Evolutionary conservation across 225 moss, liverwort and hornwort species (phyloP).

Genomic region (Physcomitrium patens): DNA sequence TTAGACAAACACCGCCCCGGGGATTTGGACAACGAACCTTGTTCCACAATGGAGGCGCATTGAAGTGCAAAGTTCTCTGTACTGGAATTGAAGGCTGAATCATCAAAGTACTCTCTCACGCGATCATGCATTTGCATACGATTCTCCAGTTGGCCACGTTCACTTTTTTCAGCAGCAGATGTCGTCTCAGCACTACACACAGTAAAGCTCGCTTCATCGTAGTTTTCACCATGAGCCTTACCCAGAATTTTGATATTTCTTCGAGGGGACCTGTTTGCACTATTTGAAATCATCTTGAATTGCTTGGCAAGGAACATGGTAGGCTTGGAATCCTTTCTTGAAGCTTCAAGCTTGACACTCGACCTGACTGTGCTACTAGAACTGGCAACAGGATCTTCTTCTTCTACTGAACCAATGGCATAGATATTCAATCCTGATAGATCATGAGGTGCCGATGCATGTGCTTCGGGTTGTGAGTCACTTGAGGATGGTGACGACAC

Average conservation of each 20-base stretch:
- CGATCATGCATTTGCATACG: conserved; percentile 34
- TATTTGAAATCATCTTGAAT: conserved; percentile 40
- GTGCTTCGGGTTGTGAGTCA: background rate
- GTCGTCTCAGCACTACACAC: background rate
- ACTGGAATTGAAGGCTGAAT: background rate
- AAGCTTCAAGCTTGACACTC: background rate
- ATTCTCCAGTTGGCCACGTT: conserved; percentile 32
- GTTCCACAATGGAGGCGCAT: conserved; percentile 2
- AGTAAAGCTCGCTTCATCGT: conserved; percentile 2
- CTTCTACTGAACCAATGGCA: background rate
- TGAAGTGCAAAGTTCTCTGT: conserved; percentile 2
- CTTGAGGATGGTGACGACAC: conserved; percentile 40
- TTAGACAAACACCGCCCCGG: conserved; percentile 15
- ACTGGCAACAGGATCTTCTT: conserved; percentile 9
- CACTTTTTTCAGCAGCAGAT: conserved; percentile 14
- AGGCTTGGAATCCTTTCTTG: conserved; percentile 26
- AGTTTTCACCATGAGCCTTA: conserved; percentile 18
- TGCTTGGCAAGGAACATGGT: conserved; percentile 60
- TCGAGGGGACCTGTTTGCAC: conserved; percentile 35
- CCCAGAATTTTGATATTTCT: conserved; percentile 48
- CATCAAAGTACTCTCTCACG: background rate
- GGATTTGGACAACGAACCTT: conserved; percentile 30
- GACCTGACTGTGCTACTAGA: conserved; percentile 14
- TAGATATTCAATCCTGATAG: conserved; percentile 19
- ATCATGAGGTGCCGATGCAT: background rate